phyloP scores from a whole-genome alignment of 352 stramenopile species.

The Phytophthora uliginosa region DNA sequence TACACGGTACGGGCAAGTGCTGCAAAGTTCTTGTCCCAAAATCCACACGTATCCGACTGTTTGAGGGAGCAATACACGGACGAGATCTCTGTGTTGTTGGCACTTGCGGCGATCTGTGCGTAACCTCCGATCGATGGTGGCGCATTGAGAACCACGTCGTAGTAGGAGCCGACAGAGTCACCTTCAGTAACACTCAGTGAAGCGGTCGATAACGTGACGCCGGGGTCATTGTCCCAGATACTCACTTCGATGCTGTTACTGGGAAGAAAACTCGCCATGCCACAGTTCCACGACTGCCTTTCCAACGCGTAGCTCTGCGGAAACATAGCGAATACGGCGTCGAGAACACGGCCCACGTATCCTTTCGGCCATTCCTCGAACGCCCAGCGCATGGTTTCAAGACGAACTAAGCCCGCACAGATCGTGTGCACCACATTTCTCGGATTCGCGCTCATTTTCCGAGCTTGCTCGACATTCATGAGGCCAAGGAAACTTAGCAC shows the following conservation, averaged over 20 bases:
- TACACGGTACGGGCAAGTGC: constrained; percentile 49
- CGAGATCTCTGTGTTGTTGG: constrained; percentile 11
- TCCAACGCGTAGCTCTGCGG: constrained; percentile 44
- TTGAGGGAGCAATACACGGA: constrained; percentile 40
- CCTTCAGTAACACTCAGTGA: constrained; percentile 51
- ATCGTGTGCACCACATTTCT: constrained; percentile 53
- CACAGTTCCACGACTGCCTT: constrained; percentile 79
- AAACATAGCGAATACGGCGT: constrained; percentile 63
- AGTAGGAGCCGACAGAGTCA: constrained; percentile 25
- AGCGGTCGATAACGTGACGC: constrained; percentile 63
- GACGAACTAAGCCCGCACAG: constrained; percentile 60
- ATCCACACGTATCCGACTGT: constrained; percentile 55
- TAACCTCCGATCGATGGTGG: constrained; percentile 42
- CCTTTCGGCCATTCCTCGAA: constrained; percentile 66
- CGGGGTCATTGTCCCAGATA: constrained; percentile 85
- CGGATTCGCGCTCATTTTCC: constrained; percentile 48
- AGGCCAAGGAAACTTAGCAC: constrained; percentile 74
- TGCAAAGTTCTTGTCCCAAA: constrained; percentile 50
- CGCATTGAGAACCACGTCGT: constrained; percentile 76
- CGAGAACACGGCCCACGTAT: constrained; percentile 56
- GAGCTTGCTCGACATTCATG: constrained; percentile 64
- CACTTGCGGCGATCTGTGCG: constrained; percentile 10
- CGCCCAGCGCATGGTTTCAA: constrained; percentile 72
- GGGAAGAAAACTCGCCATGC: constrained; percentile 52
- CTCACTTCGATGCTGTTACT: constrained; percentile 60